Conservation (phyloP, 306 rosid species). For the Castanea mollissima region DNA sequence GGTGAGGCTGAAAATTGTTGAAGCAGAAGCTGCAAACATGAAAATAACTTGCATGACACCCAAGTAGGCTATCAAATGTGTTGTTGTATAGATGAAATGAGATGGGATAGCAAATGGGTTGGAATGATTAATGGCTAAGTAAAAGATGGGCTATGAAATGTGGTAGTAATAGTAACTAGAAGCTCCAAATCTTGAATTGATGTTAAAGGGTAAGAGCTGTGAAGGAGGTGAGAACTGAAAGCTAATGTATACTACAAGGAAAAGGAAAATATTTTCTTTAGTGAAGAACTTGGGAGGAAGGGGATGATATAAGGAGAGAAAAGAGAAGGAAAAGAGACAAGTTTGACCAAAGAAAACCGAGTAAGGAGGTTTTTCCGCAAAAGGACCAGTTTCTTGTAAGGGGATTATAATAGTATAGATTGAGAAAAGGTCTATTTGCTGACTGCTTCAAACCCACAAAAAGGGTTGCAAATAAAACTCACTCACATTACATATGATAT, state of each 20-base stretch:
- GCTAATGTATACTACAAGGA: not conserved
- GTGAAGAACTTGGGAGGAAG: slow-evolving; percentile 52
- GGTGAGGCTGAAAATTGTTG: not conserved
- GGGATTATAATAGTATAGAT: too few species aligned
- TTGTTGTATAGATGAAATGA: not conserved
- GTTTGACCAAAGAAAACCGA: slow-evolving; percentile 32
- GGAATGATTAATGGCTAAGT: not conserved
- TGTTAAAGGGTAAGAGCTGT: slow-evolving; percentile 2
- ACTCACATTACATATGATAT: too few species aligned
- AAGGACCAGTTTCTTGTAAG: slow-evolving; percentile 15
- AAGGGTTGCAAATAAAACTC: too few species aligned
- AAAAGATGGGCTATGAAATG: not conserved
- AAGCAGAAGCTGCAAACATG: not conserved
- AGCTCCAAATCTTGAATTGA: not conserved
- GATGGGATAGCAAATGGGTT: not conserved
- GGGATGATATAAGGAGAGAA: slow-evolving; percentile 24
- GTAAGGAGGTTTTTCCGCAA: not conserved
- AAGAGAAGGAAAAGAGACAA: slow-evolving; percentile 30
- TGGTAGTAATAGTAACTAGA: not conserved
- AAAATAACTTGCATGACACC: not conserved
- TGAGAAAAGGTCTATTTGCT: slow-evolving; percentile 21
- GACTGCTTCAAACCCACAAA: slow-evolving; percentile 34
- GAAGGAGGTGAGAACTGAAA: not conserved
- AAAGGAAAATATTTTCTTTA: not conserved
- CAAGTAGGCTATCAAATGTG: not conserved